phyloP scores from a whole-genome alignment of 768 basidiomycete species.

The Auriculariales sp. region DNA sequence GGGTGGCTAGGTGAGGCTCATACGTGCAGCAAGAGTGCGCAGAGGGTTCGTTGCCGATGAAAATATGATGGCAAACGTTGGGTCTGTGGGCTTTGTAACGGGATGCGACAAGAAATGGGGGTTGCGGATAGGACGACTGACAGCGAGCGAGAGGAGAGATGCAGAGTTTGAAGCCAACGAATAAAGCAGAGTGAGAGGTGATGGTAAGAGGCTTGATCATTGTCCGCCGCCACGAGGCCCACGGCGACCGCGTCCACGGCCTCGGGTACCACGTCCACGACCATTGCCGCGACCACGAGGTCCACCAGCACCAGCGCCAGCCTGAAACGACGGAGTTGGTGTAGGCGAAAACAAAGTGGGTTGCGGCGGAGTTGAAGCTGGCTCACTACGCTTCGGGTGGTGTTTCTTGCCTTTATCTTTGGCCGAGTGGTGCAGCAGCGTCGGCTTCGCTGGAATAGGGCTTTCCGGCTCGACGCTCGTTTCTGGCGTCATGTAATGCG shows the following conservation, averaged over 20 bases:
- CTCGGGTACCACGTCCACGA: background rate
- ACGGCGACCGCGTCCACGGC: constrained; percentile 21
- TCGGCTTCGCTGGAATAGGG: background rate
- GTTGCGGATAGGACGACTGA: too few relatives aligned
- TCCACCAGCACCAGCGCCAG: constrained; percentile 8
- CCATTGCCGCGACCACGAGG: constrained; percentile 21
- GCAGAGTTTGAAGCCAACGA: too few relatives aligned
- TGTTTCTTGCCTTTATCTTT: constrained; percentile 1
- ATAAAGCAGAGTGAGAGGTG: too few relatives aligned
- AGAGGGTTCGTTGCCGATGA: too few relatives aligned
- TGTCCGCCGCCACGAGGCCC: constrained; percentile 24
- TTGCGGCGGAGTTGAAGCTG: background rate
- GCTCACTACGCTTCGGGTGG: background rate
- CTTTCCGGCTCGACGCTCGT: constrained; percentile 3
- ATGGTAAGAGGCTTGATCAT: too few relatives aligned
- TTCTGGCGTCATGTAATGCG: background rate
- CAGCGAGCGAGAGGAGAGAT: too few relatives aligned
- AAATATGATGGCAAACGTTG: too few relatives aligned
- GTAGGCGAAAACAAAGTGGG: background rate
- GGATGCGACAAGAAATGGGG: too few relatives aligned
- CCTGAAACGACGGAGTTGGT: constrained; percentile 4
- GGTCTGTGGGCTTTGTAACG: too few relatives aligned
- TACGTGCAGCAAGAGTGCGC: too few relatives aligned
- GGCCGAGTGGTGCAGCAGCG: background rate
- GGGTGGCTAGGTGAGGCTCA: too few relatives aligned